Base-by-base conservation (phyloP, 2,329 filamentous ascomycete species). In the Graphilbum fragrans region DNA sequence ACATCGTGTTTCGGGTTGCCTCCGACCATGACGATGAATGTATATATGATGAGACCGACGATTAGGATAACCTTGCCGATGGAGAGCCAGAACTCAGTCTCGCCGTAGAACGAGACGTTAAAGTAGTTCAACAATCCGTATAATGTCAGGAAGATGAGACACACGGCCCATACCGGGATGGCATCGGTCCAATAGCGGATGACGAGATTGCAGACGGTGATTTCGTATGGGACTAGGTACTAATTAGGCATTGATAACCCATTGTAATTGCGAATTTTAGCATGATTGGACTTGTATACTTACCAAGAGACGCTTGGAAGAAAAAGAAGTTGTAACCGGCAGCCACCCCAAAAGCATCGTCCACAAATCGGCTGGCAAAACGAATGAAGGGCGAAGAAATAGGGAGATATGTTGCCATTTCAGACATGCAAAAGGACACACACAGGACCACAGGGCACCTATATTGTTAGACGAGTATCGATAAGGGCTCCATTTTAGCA, bases 331-430 rank as follows among this genome's bases (percentile, higher is more conserved):
- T 67, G 64, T 64, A 70, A 7, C 66, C 63, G 9, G 70, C 50
- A 1, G 66, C 63, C 42, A 69, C 70, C 27, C 62, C 65, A 9
- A 65, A 54, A 3, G 64, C 62, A 34, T 62, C 60, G 43, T 67
- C 64, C 35, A 67, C 64, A 41, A 59, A 68, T 7, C 64, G 59
- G n/a, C 60, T 55, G 4, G 66, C 65, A 32, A 68, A 71, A 12
- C 66, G 55, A 10, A 66, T 62, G 4, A 72, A 63, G 2, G 66
- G 66, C 12, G 69, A 67, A 21, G 72, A 62, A 47, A 77, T 56
- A 5, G 75, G 72, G 35, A 79, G 65, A 60, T 72, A 77, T 18
- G 75, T 67, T 14, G 73, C 72, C 61, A 80, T 72, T 16, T 31
- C 29, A 7, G 29, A 10, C 29, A 31, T 31, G 29, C 29, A 31